phyloP scores from a whole-genome alignment of 2,329 filamentous ascomycete species.

The Fusarium kyushuense region DNA sequence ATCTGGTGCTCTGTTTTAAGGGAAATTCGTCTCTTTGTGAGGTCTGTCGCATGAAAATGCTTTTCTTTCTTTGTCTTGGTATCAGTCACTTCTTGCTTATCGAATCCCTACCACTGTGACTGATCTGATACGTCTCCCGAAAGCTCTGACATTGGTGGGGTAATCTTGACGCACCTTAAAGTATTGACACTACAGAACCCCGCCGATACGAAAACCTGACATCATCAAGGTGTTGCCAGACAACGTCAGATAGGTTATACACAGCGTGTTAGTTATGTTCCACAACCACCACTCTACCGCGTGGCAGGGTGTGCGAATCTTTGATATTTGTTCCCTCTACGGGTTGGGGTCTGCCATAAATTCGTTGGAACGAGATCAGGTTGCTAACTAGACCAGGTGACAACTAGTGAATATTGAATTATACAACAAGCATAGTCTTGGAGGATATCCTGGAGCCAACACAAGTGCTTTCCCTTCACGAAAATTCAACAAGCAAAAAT shows the following conservation, averaged over 20 bases:
- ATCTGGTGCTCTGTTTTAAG: too few species aligned
- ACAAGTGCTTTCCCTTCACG: background rate
- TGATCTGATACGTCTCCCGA: slow-evolving; percentile 2
- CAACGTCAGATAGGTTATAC: slow-evolving; percentile 22
- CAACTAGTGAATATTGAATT: slow-evolving; percentile 3
- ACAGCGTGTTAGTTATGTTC: slow-evolving; percentile 14
- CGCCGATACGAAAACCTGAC: slow-evolving; percentile 33
- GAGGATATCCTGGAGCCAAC: too few species aligned
- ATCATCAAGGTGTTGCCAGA: slow-evolving; percentile 24
- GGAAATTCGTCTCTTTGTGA: background rate
- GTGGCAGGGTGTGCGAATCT: slow-evolving; percentile 15
- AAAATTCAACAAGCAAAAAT: background rate
- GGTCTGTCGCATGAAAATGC: background rate
- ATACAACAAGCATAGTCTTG: background rate
- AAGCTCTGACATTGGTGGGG: slow-evolving; percentile 26
- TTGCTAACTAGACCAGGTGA: slow-evolving; percentile 13
- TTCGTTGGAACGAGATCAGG: background rate
- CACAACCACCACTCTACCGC: slow-evolving; percentile 8
- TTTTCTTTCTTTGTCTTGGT: background rate
- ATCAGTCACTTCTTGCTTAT: background rate
- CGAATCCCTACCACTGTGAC: background rate
- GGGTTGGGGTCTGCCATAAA: background rate
- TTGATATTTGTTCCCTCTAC: background rate
- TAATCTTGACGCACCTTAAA: slow-evolving; percentile 10
- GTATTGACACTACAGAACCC: slow-evolving; percentile 9